phyloP scores from a whole-genome alignment of 2,329 filamentous ascomycete genomes.

The Huntiella moniliformis region DNA sequence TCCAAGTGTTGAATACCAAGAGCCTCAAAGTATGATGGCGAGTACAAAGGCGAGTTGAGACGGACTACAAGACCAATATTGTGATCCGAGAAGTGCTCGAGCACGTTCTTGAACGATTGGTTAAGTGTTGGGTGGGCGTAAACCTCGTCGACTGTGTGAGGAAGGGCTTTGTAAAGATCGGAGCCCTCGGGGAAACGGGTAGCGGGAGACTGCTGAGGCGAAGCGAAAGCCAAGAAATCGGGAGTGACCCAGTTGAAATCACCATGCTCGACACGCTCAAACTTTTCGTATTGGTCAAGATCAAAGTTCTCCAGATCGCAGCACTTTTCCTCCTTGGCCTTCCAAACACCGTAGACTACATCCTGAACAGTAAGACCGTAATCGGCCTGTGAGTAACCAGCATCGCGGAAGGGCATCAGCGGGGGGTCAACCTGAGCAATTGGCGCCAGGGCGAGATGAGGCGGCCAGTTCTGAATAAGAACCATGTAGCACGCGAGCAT shows the following conservation, averaged over 20 bases:
- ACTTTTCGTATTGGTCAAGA: constrained; percentile 91
- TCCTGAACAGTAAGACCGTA: constrained; percentile 93
- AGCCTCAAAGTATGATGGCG: constrained; percentile 89
- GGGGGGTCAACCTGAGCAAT: constrained; percentile 94
- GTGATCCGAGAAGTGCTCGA: constrained; percentile 70
- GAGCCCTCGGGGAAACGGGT: constrained; percentile 53
- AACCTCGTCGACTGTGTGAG: constrained; percentile 56
- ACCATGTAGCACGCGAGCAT: constrained; percentile 98
- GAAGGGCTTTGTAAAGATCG: constrained; percentile 54
- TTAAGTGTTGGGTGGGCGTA: constrained; percentile 53
- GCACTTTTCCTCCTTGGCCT: constrained; percentile 87
- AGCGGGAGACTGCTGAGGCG: constrained; percentile 66
- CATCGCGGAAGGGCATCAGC: constrained; percentile 96
- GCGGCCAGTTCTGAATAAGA: constrained; percentile 91
- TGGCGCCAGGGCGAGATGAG: constrained; percentile 82
- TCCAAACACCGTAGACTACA: constrained; percentile 96
- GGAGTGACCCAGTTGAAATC: constrained; percentile 99
- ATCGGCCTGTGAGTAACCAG: constrained; percentile 94
- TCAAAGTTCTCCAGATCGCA: constrained; percentile 88
- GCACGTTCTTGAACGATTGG: constrained; percentile 84
- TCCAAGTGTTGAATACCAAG: constrained; percentile 89
- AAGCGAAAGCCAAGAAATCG: constrained; percentile 88
- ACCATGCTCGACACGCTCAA: constrained; percentile 88
- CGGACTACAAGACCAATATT: constrained; percentile 88
- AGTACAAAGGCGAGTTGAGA: constrained; percentile 90